Conservation (phyloP, 2,329 filamentous ascomycete species). For the Hypocrella siamensis region DNA sequence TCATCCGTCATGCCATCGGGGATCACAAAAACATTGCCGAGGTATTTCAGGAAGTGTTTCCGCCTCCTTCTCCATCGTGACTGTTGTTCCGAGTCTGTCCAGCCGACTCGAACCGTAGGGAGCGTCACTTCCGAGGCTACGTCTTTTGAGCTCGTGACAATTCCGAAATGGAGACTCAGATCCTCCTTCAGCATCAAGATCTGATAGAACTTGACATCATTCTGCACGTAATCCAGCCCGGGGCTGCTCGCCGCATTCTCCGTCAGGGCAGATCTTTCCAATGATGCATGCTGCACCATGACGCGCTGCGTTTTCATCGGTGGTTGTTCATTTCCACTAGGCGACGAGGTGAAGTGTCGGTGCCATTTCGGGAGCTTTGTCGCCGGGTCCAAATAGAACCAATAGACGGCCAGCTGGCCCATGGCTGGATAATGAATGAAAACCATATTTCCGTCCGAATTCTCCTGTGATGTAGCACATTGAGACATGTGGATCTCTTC, state of each 20-base stretch:
- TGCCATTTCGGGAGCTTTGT: conserved; percentile 19
- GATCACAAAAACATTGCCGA: conserved; percentile 18
- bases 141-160: conserved; percentile 12
- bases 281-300: conserved; percentile 12
- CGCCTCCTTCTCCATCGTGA: conserved; percentile 14
- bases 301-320: conserved; percentile 10
- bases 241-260: neutral
- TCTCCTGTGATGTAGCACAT: conserved; percentile 9
- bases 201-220: conserved; percentile 29
- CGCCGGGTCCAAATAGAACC: conserved; percentile 13
- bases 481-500: conserved; percentile 14
- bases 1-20: conserved; percentile 18
- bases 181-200: conserved; percentile 25
- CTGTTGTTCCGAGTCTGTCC: conserved; percentile 10
- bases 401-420: conserved; percentile 18
- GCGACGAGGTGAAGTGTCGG: conserved; percentile 16
- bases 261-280: conserved; percentile 5
- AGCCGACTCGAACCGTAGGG: conserved; percentile 12
- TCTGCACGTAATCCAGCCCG: conserved; percentile 16
- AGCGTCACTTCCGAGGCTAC: conserved; percentile 10
- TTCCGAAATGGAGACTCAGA: conserved; percentile 26
- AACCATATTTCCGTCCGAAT: conserved; percentile 12
- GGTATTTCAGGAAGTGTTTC: conserved; percentile 12
- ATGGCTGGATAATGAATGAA: conserved; percentile 17
- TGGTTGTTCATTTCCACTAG: conserved; percentile 4